phyloP scores from a whole-genome alignment of 768 basidiomycete species.

The Cystofilobasidium ferigula region DNA sequence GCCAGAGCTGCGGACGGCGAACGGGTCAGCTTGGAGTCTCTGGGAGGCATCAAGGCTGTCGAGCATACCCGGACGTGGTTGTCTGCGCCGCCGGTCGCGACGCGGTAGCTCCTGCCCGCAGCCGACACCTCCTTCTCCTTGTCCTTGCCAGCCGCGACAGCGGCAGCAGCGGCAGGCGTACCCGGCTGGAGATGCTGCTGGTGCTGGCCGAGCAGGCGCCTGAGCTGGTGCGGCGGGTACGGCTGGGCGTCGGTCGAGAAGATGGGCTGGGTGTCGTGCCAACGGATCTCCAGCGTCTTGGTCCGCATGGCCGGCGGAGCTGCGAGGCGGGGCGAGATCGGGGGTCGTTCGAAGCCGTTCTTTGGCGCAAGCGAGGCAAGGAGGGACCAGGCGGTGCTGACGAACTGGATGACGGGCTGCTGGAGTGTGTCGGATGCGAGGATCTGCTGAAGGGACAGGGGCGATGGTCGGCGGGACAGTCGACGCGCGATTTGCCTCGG shows the following conservation, averaged over 20 bases:
- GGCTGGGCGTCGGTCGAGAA: slow-evolving; percentile 95
- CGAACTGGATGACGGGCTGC: no score
- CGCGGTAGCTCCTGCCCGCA: slow-evolving; percentile 55
- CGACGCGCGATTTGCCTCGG: no score
- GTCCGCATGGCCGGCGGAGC: slow-evolving; percentile 52
- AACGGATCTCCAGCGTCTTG: slow-evolving; percentile 82
- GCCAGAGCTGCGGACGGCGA: slow-evolving; percentile 60
- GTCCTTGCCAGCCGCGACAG: slow-evolving; percentile 32
- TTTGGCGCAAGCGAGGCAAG: no score
- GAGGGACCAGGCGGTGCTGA: no score
- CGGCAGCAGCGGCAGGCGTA: not conserved
- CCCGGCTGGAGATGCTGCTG: no score
- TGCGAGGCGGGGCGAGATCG: not conserved
- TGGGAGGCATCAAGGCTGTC: not conserved
- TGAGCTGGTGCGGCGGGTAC: slow-evolving; percentile 46
- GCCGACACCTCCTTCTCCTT: slow-evolving; percentile 25
- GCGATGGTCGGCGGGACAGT: no score
- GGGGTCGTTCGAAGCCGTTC: no score
- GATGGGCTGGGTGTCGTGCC: slow-evolving; percentile 93
- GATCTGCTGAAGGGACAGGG: no score
- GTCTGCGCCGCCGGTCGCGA: slow-evolving; percentile 93
- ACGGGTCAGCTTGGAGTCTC: not conserved
- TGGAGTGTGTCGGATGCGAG: no score
- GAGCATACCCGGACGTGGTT: slow-evolving; percentile 84
- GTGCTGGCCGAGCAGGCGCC: slow-evolving; percentile 32